A percentile compares a stretch with the other conserved stretches of the same genome.
These are phyloP conservation scores for Leishmania tropica DNA, from an alignment of 208 protist species.

Conservation along the genomic window DNA sequence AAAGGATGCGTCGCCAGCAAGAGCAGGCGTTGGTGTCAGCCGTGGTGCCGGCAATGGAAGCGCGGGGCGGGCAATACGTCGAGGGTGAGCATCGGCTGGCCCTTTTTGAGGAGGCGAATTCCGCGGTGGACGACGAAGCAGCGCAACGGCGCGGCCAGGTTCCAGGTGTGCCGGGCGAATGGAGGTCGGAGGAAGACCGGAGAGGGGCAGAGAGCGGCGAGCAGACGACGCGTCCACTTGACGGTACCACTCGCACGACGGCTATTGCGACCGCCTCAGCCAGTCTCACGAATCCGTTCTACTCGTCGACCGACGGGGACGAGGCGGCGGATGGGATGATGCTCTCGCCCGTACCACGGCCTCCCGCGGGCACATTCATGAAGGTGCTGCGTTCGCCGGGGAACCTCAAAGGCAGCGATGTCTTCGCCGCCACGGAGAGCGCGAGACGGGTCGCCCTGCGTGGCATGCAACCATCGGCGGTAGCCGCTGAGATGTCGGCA, in stretches of 20 bases:
- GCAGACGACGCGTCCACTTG: neutral
- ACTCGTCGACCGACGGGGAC: neutral
- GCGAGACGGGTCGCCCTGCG: neutral
- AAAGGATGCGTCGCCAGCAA: slow-evolving; percentile 1
- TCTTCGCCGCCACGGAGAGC: neutral
- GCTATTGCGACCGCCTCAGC: neutral
- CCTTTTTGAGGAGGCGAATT: slow-evolving; percentile 31
- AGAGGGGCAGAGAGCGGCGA: neutral
- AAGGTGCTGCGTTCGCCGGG: neutral
- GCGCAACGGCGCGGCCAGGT: slow-evolving; percentile 4
- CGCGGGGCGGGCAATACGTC: slow-evolving; percentile 34
- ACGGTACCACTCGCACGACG: neutral
- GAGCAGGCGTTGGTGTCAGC: neutral
- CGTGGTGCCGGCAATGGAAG: slow-evolving; percentile 39
- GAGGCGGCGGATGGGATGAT: neutral
- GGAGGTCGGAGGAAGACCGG: neutral
- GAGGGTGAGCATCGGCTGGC: slow-evolving; percentile 30
- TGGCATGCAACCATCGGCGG: neutral
- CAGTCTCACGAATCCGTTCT: neutral
- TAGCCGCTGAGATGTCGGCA: neutral
- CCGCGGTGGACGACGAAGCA: slow-evolving; percentile 19
- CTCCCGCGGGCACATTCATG: neutral
- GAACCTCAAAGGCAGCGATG: neutral
- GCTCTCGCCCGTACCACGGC: neutral
- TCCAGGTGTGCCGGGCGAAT: neutral